Percentiles rank a stretch among this genome's conserved stretches.
phyloP scores from a whole-genome alignment of 2,329 filamentous ascomycete genomes.

The Acephala macrosclerotiorum region DNA sequence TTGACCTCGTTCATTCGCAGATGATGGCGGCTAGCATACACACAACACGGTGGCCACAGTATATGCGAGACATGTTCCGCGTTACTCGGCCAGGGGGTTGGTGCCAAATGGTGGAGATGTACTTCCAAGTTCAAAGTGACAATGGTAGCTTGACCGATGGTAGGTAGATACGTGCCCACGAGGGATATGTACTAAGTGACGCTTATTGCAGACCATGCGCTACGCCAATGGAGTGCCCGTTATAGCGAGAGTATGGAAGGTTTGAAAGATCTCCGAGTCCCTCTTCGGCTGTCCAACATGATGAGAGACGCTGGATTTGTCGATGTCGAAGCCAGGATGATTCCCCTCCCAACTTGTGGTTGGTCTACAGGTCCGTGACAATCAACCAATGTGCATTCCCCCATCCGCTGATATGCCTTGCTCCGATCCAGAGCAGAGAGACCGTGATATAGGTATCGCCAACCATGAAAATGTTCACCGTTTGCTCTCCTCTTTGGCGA shows the following conservation, averaged over 20 bases:
- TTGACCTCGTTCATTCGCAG: conserved; percentile 79
- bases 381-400: background rate
- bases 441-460: conserved; percentile 59
- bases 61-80: conserved; percentile 77
- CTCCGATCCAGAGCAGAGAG: conserved; percentile 52
- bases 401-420: background rate
- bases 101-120: conserved; percentile 89
- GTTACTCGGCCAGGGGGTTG: conserved; percentile 80
- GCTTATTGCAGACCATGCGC: conserved; percentile 60
- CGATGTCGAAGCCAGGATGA: conserved; percentile 70
- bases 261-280: conserved; percentile 71
- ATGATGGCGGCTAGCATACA: conserved; percentile 42
- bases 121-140: conserved; percentile 85
- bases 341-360: conserved; percentile 72
- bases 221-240: conserved; percentile 71
- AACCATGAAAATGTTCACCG: conserved; percentile 63
- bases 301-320: conserved; percentile 63
- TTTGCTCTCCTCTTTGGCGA: conserved; percentile 60
- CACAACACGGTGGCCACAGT: conserved; percentile 71
- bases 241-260: conserved; percentile 69
- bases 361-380: conserved; percentile 69
- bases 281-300: conserved; percentile 57
- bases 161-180: conserved; percentile 42
- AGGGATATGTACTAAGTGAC: conserved; percentile 25
- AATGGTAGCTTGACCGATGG: conserved; percentile 78